Percentiles rank a stretch among this genome's conserved stretches.
These are phyloP conservation scores for Ambrosia hybrid DNA, from an alignment of 140 eudicot species.

Conservation along the genomic window DNA sequence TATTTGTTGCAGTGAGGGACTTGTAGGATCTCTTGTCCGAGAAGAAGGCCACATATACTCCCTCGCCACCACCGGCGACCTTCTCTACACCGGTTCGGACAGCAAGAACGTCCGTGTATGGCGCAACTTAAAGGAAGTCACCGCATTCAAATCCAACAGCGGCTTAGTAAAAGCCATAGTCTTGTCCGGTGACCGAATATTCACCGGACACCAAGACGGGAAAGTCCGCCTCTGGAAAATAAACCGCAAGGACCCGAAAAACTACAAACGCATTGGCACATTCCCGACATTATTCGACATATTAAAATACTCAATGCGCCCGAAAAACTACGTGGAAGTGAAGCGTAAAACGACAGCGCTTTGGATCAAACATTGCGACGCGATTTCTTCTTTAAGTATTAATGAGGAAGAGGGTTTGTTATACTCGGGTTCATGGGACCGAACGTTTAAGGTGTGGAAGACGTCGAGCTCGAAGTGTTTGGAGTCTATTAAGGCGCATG, in stretches of 20 bases:
- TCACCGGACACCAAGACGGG: conserved; percentile 81
- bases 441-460: conserved; percentile 67
- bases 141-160: conserved; percentile 67
- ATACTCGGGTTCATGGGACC: conserved; percentile 78
- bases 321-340: conserved; percentile 58
- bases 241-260: conserved; percentile 33
- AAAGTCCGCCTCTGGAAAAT: conserved; percentile 66
- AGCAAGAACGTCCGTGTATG: conserved; percentile 76
- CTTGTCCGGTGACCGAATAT: conserved; percentile 48
- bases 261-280: conserved; percentile 53
- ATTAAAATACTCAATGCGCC: conserved; percentile 54
- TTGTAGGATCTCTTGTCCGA: conserved; percentile 61
- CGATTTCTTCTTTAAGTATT: conserved; percentile 63
- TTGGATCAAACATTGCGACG: conserved; percentile 70
- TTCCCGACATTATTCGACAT: conserved; percentile 63
- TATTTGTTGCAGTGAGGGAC: conserved; percentile 22
- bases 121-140: conserved; percentile 53
- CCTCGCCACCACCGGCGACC: conserved; percentile 47
- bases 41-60: conserved; percentile 79
- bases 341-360: conserved; percentile 46
- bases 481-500: conserved; percentile 69
- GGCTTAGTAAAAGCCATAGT: conserved; percentile 70
- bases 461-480: conserved; percentile 47
- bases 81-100: conserved; percentile 77
- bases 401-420: conserved; percentile 42